phyloP scores from a whole-genome alignment of 2,329 filamentous ascomycete species.

The Diaporthe sp. region DNA sequence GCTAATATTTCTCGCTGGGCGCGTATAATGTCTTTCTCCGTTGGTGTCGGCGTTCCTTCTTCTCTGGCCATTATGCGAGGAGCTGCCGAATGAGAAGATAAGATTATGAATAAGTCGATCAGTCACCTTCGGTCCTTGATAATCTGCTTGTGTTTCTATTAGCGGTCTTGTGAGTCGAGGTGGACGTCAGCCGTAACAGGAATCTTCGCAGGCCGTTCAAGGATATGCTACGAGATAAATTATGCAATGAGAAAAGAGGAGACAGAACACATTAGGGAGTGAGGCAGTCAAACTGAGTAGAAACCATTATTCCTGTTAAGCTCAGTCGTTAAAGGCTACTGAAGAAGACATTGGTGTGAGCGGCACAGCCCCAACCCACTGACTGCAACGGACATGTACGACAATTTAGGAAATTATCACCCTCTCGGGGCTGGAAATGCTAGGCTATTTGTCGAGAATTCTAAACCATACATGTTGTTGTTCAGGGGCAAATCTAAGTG shows the following conservation, averaged over 20 bases:
- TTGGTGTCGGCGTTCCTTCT: slow-evolving; percentile 27
- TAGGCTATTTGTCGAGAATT: neutral
- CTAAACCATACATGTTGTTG: neutral
- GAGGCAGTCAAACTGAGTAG: neutral
- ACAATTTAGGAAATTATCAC: neutral
- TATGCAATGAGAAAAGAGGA: neutral
- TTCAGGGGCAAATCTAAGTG: neutral
- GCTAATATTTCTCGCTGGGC: slow-evolving; percentile 18
- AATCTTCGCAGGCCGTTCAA: neutral
- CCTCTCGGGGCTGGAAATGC: no score
- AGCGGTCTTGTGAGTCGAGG: neutral
- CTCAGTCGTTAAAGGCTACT: neutral
- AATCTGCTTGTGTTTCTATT: neutral
- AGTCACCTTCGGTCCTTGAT: neutral
- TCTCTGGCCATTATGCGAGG: slow-evolving; percentile 30
- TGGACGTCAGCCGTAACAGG: no score
- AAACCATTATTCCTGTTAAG: neutral
- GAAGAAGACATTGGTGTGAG: neutral
- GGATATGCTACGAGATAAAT: neutral
- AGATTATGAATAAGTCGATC: neutral
- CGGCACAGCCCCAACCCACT: neutral
- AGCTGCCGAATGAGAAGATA: no score
- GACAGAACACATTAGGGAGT: neutral
- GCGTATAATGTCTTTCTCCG: slow-evolving; percentile 37
- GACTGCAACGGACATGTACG: neutral